These are phyloP conservation scores for Mycena olivaceomarginata DNA, from an alignment of 768 basidiomycete genomes.

Conservation along the genomic window DNA sequence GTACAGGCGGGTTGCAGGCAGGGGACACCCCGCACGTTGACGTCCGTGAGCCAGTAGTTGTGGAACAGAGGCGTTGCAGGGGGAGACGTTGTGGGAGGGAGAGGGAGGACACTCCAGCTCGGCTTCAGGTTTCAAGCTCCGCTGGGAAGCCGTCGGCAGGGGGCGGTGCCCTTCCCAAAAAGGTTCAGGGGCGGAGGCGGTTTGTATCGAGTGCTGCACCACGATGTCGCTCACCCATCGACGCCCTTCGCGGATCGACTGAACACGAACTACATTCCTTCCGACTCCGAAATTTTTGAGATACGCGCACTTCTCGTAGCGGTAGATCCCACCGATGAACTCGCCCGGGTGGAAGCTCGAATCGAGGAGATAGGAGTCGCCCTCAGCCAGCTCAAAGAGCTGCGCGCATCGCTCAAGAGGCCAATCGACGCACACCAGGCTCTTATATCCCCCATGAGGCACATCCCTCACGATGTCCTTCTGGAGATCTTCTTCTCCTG, in stretches of 20 bases:
- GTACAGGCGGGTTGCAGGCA: too few relatives aligned
- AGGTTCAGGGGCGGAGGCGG: too few relatives aligned
- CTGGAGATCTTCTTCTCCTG: slow-evolving; percentile 27
- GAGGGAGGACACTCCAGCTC: too few relatives aligned
- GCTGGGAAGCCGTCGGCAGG: too few relatives aligned
- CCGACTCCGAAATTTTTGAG: not conserved
- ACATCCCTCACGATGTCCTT: slow-evolving; percentile 28
- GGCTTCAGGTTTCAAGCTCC: too few relatives aligned
- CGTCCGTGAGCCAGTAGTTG: too few relatives aligned
- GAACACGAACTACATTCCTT: slow-evolving; percentile 29
- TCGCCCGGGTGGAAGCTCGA: slow-evolving; percentile 3
- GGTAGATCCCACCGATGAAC: not conserved
- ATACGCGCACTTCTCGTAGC: not conserved
- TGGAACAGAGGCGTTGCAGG: too few relatives aligned
- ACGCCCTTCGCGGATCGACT: slow-evolving; percentile 32
- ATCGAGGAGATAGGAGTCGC: not conserved
- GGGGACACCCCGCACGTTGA: too few relatives aligned
- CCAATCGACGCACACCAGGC: not conserved
- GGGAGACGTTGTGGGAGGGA: too few relatives aligned
- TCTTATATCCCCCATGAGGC: slow-evolving; percentile 7
- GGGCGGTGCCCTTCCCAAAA: too few relatives aligned
- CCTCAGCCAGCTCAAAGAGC: not conserved
- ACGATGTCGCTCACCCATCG: slow-evolving; percentile 19
- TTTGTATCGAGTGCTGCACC: too few relatives aligned
- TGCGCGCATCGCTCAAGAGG: slow-evolving; percentile 6